Base-by-base conservation (phyloP, 2,329 filamentous ascomycete genomes). In the Purpureocillium takamizusanense region DNA sequence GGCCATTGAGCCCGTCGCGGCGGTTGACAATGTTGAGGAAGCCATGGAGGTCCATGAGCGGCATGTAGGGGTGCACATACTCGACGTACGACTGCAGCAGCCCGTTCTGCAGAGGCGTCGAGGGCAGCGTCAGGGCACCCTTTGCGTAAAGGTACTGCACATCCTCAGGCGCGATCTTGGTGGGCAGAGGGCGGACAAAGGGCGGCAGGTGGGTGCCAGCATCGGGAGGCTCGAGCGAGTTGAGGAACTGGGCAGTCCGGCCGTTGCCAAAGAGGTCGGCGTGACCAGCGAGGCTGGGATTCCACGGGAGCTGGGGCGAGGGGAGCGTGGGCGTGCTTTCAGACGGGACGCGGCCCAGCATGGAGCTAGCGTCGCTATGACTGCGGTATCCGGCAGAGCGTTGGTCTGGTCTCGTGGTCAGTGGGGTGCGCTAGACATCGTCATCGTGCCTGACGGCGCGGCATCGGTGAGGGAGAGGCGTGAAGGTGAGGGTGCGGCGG, bases 31-130 rank as follows among this genome's bases (percentile, higher is more conserved):
- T 70, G 36, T 65, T 55, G 41, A 83, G 53, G 48, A 81, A 72
- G 56, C 77, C 62, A 57, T 78, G 60, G 53, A 81, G 53, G 66
- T 86, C 87, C 45, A 95, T 65, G 25, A 95, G 68, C 17, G 90
- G 90, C 86, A 95, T 95, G 58, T 86, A 95, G 1, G 89, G 87
- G 57, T 95, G 84, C 7, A 95, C 87, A 57, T 83, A 95, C 63
- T 95, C 85, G 44, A 90, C 73, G 51, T 92, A 95, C 30, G 80
- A 80, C 50, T 81, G 80, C 13, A 97, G 67, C 32, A 95, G 71
- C 42, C 88, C 87, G 56, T 85, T 86, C 52, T 90, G 84, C 28
- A 95, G 67, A 4, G 66, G 63, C 4, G 72, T 61, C 31, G 75
- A 70, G 2, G 90, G 90, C 31, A 95, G 74, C 2, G 79, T 79